Evolutionary conservation across 2,329 filamentous ascomycete genomes (phyloP).

Genomic region (Nigrograna mackinnonii): DNA sequence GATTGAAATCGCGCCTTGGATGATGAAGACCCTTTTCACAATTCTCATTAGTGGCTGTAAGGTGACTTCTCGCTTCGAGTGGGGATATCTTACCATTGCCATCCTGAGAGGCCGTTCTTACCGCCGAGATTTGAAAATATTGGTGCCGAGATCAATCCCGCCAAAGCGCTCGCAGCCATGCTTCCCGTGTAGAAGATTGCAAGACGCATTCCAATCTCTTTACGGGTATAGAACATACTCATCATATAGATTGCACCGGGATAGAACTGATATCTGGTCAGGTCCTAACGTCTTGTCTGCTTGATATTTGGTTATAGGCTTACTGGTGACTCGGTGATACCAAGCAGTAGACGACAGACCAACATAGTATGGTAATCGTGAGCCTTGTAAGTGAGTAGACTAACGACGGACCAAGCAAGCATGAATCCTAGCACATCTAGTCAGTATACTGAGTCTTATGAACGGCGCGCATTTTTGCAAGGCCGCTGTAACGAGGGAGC

Average conservation of each 20-base stretch:
- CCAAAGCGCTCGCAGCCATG: slow-evolving; percentile 35
- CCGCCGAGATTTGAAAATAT: slow-evolving; percentile 27
- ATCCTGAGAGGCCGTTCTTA: slow-evolving; percentile 39
- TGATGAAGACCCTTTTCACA: slow-evolving; percentile 32
- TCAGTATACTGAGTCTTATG: neutral
- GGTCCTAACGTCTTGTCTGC: neutral
- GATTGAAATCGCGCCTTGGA: slow-evolving; percentile 4
- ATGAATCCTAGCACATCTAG: slow-evolving; percentile 14
- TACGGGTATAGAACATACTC: slow-evolving; percentile 26
- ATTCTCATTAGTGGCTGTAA: too few relatives aligned
- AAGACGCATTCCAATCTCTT: slow-evolving; percentile 27
- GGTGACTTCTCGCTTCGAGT: too few relatives aligned
- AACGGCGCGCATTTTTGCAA: too few relatives aligned
- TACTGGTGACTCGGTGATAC: slow-evolving; percentile 13
- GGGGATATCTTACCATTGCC: slow-evolving; percentile 31
- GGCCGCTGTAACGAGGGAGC: too few relatives aligned
- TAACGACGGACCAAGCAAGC: slow-evolving; percentile 24
- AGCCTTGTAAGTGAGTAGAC: slow-evolving; percentile 16
- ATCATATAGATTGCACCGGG: slow-evolving; percentile 4
- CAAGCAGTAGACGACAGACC: slow-evolving; percentile 14
- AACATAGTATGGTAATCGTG: slow-evolving; percentile 22
- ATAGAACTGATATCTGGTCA: neutral
- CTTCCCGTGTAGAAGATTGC: slow-evolving; percentile 34
- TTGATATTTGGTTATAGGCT: slow-evolving; percentile 12
- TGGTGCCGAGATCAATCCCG: slow-evolving; percentile 35